Conservation (phyloP, 2,329 filamentous ascomycete genomes). For the Whalleya microplaca region DNA sequence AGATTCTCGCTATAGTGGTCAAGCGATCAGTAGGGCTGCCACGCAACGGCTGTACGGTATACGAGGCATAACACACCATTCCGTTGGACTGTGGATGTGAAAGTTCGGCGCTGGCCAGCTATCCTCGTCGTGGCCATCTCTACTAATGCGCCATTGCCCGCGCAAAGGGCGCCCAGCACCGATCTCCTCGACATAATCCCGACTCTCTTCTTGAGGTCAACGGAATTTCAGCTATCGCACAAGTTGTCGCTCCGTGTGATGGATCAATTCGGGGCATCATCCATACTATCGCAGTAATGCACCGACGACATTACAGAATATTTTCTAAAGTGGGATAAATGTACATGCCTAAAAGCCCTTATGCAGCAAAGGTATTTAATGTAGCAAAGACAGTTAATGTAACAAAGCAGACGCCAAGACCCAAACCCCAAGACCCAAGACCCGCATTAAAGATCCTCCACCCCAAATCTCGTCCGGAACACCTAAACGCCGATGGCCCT, state of each 20-base stretch:
- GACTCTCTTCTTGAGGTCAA: too few relatives aligned
- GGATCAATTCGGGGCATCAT: too few relatives aligned
- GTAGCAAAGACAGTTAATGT: too few relatives aligned
- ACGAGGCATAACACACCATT: constrained; percentile 26
- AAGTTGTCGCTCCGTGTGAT: constrained; percentile 2
- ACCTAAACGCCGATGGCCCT: background rate
- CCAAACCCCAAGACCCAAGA: background rate
- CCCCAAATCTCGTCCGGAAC: background rate
- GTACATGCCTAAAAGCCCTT: too few relatives aligned
- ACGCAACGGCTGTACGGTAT: background rate
- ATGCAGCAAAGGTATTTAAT: too few relatives aligned
- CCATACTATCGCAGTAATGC: too few relatives aligned
- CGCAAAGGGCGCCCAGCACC: constrained; percentile 31
- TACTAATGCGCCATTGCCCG: constrained; percentile 32
- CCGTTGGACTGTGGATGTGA: constrained; percentile 33
- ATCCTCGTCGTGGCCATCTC: constrained; percentile 30
- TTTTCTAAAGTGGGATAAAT: too few relatives aligned
- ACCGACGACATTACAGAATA: too few relatives aligned
- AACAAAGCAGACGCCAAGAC: constrained; percentile 17
- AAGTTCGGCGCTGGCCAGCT: constrained; percentile 28
- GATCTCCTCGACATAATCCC: constrained; percentile 33
- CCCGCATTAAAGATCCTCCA: constrained; percentile 32
- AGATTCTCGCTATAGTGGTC: constrained; percentile 35
- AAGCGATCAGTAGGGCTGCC: background rate
- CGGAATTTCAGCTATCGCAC: too few relatives aligned